A percentile compares a stretch with the other conserved stretches of the same genome.
phyloP scores from a whole-genome alignment of 2,329 filamentous ascomycete species.

The Bertia moriformis region DNA sequence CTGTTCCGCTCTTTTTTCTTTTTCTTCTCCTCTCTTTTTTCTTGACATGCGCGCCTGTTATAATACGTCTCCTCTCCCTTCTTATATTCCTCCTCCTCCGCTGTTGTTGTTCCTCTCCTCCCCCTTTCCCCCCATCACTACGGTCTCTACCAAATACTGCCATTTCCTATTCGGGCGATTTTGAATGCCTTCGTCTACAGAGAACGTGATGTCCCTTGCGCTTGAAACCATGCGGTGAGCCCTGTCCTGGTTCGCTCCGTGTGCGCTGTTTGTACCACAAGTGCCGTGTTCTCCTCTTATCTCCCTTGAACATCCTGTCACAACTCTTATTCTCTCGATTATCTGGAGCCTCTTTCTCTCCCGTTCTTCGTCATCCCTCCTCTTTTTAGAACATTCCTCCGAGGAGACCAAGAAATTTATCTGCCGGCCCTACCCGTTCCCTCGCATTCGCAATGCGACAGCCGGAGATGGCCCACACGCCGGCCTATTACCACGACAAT shows the following conservation, averaged over 20 bases:
- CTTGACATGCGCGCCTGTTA: background rate
- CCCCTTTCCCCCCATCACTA: too few relatives aligned
- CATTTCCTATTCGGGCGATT: too few relatives aligned
- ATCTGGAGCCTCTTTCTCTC: too few relatives aligned
- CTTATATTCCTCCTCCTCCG: too few relatives aligned
- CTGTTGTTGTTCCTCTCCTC: too few relatives aligned
- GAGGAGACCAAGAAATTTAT: too few relatives aligned
- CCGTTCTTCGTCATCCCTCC: background rate
- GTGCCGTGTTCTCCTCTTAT: too few relatives aligned
- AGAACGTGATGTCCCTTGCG: background rate
- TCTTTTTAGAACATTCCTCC: background rate
- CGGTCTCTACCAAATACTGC: too few relatives aligned
- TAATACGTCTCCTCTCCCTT: too few relatives aligned
- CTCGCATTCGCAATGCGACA: background rate
- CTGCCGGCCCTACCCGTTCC: background rate
- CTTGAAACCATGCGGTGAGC: constrained; percentile 1
- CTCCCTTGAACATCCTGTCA: too few relatives aligned
- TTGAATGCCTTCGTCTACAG: background rate
- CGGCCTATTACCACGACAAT: background rate
- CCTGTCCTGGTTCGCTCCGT: background rate
- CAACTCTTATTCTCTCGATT: too few relatives aligned
- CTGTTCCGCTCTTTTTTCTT: background rate
- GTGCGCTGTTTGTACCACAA: background rate
- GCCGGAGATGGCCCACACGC: background rate
- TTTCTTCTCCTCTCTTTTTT: background rate